Evolutionary conservation across 495 filamentous ascomycete genomes (phyloP).

Genomic region (Podospora bellae-mahoneyi): DNA sequence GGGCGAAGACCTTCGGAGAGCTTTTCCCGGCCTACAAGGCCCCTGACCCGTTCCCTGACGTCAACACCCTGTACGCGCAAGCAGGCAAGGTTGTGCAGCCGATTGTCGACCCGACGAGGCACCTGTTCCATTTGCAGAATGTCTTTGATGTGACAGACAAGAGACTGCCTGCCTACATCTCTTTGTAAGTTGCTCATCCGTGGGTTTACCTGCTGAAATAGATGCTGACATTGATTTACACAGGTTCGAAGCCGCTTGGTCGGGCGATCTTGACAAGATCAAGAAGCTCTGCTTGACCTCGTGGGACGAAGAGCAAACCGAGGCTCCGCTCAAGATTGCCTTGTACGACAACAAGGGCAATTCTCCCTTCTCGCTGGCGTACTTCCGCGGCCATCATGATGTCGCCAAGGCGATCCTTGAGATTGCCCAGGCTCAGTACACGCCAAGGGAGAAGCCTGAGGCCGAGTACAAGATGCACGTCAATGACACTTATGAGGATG

Average conservation of each 20-base stretch:
- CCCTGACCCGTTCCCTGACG: not conserved
- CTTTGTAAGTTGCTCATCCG: constrained; percentile 35
- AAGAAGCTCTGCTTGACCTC: constrained; percentile 46
- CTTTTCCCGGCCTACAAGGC: constrained; percentile 52
- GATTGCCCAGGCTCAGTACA: constrained; percentile 64
- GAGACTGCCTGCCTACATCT: constrained; percentile 54
- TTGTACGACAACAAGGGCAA: constrained; percentile 43
- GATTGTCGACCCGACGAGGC: not conserved
- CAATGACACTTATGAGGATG: constrained; percentile 27
- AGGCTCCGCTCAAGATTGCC: constrained; percentile 59
- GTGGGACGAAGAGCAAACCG: constrained; percentile 45
- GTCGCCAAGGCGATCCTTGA: constrained; percentile 61
- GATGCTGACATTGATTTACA: constrained; percentile 29
- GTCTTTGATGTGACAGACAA: constrained; percentile 50
- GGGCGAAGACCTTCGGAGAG: constrained; percentile 63
- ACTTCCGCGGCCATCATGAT: constrained; percentile 58
- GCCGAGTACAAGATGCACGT: constrained; percentile 49
- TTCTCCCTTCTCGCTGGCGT: constrained; percentile 61
- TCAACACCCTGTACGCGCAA: not conserved
- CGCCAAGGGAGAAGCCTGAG: constrained; percentile 42
- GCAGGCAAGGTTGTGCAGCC: not conserved
- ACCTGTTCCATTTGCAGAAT: not conserved
- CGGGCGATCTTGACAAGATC: constrained; percentile 58
- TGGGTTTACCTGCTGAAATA: not conserved
- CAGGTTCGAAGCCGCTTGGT: constrained; percentile 68